These are phyloP conservation scores for Clitopilus passeckerianus DNA, from an alignment of 768 basidiomycete species.

Conservation along the genomic window DNA sequence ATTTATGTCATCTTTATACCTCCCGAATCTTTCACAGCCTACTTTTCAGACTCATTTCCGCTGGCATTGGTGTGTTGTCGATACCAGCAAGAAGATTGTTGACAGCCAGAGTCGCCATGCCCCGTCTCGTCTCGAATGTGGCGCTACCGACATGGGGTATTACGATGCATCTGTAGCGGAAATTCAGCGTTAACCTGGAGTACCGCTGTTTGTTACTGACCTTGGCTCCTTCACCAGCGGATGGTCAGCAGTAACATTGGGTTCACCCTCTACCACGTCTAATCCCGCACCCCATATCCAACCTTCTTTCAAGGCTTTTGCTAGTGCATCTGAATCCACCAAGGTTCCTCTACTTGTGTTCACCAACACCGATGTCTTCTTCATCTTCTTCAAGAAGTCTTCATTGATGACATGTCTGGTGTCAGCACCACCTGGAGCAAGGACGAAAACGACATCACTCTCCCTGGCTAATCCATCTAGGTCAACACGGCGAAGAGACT, in stretches of 20 bases:
- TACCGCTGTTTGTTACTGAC: conserved; percentile 23
- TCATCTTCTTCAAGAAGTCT: conserved; percentile 78
- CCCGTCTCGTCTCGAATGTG: conserved; percentile 76
- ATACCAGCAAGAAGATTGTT: conserved; percentile 63
- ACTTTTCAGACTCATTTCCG: conserved; percentile 28
- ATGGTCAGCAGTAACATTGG: conserved; percentile 67
- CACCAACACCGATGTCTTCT: conserved; percentile 74
- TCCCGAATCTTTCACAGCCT: conserved; percentile 3
- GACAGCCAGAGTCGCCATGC: conserved; percentile 76
- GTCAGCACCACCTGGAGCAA: conserved; percentile 67
- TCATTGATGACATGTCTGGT: conserved; percentile 75
- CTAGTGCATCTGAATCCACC: conserved; percentile 88
- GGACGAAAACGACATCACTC: conserved; percentile 82
- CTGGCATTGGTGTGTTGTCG: conserved; percentile 48
- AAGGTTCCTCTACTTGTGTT: conserved; percentile 84
- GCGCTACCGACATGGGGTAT: conserved; percentile 92
- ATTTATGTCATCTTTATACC: background rate
- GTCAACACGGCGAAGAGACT: conserved; percentile 53
- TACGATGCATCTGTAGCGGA: conserved; percentile 56
- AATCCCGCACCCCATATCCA: conserved; percentile 92
- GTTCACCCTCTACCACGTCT: conserved; percentile 94
- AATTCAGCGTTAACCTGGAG: no score
- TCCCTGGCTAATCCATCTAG: conserved; percentile 66
- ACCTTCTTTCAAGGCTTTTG: conserved; percentile 65
- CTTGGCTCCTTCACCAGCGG: conserved; percentile 74